Percentiles rank a stretch among this genome's conserved stretches.
These are phyloP conservation scores for Geoglossum cookeanum DNA, from an alignment of 2,329 filamentous ascomycete species.

Conservation along the genomic window DNA sequence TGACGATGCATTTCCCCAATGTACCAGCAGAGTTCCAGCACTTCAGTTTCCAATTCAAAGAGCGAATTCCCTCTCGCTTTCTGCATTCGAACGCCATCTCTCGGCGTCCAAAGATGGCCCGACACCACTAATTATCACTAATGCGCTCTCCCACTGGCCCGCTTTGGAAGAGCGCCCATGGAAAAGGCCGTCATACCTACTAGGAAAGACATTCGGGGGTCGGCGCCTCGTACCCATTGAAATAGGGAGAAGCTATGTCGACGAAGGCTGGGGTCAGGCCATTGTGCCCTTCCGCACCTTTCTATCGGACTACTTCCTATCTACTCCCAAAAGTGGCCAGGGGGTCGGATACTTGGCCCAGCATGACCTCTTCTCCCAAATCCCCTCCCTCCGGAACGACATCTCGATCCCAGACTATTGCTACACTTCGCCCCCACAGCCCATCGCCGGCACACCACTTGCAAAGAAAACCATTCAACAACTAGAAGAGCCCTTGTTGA, in stretches of 20 bases:
- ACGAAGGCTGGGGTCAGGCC: conserved; percentile 6
- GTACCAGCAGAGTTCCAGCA: background rate
- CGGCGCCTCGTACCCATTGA: conserved; percentile 15
- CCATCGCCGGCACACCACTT: conserved; percentile 29
- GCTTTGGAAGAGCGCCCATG: conserved; percentile 1
- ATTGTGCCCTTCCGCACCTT: conserved; percentile 39
- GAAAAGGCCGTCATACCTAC: conserved; percentile 5
- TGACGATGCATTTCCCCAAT: background rate
- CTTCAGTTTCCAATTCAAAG: background rate
- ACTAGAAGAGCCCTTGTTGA: conserved; percentile 46
- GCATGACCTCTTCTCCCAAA: conserved; percentile 68
- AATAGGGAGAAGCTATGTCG: conserved; percentile 18
- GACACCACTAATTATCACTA: conserved; percentile 3
- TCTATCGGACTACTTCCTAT: conserved; percentile 39
- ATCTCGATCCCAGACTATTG: conserved; percentile 71
- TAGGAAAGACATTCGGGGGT: conserved; percentile 4
- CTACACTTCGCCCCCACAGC: conserved; percentile 45
- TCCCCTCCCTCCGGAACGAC: conserved; percentile 57
- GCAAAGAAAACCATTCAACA: conserved; percentile 21
- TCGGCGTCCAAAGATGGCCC: background rate
- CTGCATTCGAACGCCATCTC: conserved; percentile 2
- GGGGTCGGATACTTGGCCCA: conserved; percentile 69
- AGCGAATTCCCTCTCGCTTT: background rate
- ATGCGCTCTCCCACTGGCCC: conserved; percentile 5
- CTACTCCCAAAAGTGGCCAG: conserved; percentile 6